Conservation (phyloP, 2,329 filamentous ascomycete species). For the Colletotrichum spaethianum region DNA sequence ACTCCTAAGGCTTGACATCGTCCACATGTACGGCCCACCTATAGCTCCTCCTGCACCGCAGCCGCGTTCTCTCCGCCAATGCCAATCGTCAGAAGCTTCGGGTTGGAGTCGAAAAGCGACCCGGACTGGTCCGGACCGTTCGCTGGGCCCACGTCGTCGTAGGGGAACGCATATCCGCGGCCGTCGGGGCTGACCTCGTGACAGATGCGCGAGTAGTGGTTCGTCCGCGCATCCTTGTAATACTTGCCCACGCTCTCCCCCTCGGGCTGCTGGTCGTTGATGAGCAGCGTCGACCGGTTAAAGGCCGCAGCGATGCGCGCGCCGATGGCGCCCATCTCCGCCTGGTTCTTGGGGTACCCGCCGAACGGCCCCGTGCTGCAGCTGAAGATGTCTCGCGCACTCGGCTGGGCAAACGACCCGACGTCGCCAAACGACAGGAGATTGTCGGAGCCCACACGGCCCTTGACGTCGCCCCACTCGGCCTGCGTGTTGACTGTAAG, state of each 20-base stretch:
- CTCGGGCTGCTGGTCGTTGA: slow-evolving; percentile 65
- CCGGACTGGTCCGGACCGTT: slow-evolving; percentile 73
- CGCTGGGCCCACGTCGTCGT: slow-evolving; percentile 76
- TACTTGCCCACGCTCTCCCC: slow-evolving; percentile 64
- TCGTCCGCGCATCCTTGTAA: slow-evolving; percentile 69
- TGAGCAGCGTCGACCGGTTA: slow-evolving; percentile 79
- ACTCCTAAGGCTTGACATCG: background rate
- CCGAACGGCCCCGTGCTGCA: slow-evolving; percentile 72
- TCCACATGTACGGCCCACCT: background rate
- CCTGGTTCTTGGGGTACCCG: slow-evolving; percentile 55
- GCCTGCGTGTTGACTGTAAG: slow-evolving; percentile 69
- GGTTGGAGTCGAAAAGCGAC: slow-evolving; percentile 70
- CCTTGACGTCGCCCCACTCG: slow-evolving; percentile 63
- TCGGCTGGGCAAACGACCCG: slow-evolving; percentile 61
- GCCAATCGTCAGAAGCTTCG: slow-evolving; percentile 68
- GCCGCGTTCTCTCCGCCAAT: slow-evolving; percentile 60
- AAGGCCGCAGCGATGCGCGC: slow-evolving; percentile 83
- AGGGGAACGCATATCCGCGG: slow-evolving; percentile 79
- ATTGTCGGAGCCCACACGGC: slow-evolving; percentile 55
- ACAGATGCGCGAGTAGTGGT: slow-evolving; percentile 77
- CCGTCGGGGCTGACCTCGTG: slow-evolving; percentile 72
- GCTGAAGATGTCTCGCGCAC: slow-evolving; percentile 64
- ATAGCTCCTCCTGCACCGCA: slow-evolving; percentile 12
- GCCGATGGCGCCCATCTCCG: slow-evolving; percentile 73
- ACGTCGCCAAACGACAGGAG: slow-evolving; percentile 57